Base-by-base conservation (phyloP, 2,329 filamentous ascomycete species). In the Calonectria crousiana region DNA sequence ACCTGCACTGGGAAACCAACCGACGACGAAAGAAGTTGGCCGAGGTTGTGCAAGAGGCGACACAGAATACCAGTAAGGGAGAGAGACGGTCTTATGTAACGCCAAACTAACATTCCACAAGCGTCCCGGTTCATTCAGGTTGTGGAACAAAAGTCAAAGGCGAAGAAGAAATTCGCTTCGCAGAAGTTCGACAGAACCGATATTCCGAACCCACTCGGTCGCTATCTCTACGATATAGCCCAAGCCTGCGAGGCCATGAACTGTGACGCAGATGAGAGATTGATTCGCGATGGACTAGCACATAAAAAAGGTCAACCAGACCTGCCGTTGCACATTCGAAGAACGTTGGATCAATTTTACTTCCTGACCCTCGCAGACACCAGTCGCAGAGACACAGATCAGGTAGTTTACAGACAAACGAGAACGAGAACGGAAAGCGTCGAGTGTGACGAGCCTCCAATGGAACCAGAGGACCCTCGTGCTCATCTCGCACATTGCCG, bases 1-100 rank as follows among this genome's bases (percentile, higher is more conserved):
- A 65, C 26, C 11, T 65, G 26, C 60, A 65, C 30, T 65, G 60
- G 60, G 60, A 65, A 34, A 65, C 60, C 18, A 65, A 65, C 38
- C 60, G 60, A 34, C 20, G 60, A 49, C 60, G 60, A 47, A 34
- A 9, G 28, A 44, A 65, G 18, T 32, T 65, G 28, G 60, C 60
- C 18, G 60, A 65, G 18, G 60, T 65, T 32, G 60, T 65, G n/a
- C 60, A 65, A 34, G 60, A 65, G n/a, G 60, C 44, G 26, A 65
- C 60, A 34, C 26, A 49, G 6, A 62, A 26, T 11, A 41, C 41
- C 30, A 47, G 41, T 47, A 16, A 34, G 60, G 5, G 14, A 34
- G 4, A 4, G 4, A 26, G 2, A 20, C 13, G 4, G 1, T 1
- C 14, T 6, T 28, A 10, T 30, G 2, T 18, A 5, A 8, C 20